Evolutionary conservation across 352 stramenopile genomes (phyloP), one percentile per base, ranked within the genome.

Genomic region (Pythium volutum): DNA sequence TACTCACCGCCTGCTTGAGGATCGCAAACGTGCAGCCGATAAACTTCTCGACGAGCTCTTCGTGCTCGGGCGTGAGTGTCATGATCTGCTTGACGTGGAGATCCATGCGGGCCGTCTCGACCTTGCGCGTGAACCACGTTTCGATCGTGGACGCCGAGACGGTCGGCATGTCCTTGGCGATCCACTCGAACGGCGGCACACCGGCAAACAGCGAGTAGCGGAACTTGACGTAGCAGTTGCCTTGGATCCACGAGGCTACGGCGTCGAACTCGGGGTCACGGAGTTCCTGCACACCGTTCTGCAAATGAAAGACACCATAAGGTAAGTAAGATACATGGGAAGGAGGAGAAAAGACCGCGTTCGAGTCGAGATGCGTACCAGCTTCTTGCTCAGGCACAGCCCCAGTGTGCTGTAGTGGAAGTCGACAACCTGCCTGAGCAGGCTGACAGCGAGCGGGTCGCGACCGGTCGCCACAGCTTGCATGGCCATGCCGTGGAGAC

Each of bases 201-300:
- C 73, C 73, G 11, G 70, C 67, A 23, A 76, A 69, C 5, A 81
- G 29, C 41, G 73, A 79, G 64, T 84, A 84, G 52, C 71, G 70
- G 52, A 84, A 75, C 62, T 76, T 77, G 64, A 84, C 55, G 62
- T 76, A 76, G 71, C 76, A 84, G 47, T 59, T 62, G 8, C 26
- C 27, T 31, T 81, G 49, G 47, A 81, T 59, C 16, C 59, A 55
- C 3, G 55, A 20, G 4, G 50, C 39, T 20, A 66, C 29, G 6
- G 4, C 3, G 15, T 53, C 34, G 36, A 39, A 63, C 42, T 54
- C 27, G 15, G 39, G 10, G 7, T 46, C 41, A 20, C 47, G 25
- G 5, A 18, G 15, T 23, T 26, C 36, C 29, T 41, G 25, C 14
- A 49, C 34, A 22, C 23, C 22, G 8, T 22, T n/a, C 20, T 25